These are phyloP conservation scores for Tylopilus plumbeoviolaceoides DNA, from an alignment of 768 basidiomycete species.

Conservation along the genomic window DNA sequence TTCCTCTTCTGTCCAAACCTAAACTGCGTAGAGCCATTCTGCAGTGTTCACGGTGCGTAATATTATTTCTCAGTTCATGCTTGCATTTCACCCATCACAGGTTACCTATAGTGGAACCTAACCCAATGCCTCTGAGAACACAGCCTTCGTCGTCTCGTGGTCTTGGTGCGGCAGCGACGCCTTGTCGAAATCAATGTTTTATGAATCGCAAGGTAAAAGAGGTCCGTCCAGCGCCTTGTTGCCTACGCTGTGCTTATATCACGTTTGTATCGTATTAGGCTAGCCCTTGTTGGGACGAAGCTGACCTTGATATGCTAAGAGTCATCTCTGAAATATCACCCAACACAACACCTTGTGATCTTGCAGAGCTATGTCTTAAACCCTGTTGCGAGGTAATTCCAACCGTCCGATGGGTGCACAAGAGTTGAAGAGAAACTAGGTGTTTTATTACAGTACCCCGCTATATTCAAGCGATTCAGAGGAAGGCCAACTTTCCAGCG, in stretches of 20 bases:
- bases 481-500: not conserved
- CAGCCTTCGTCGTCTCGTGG: not conserved
- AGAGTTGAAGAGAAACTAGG: conserved; percentile 16
- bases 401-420: not conserved
- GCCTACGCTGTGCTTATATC: not conserved
- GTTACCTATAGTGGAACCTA: conserved; percentile 19
- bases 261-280: conserved; percentile 6
- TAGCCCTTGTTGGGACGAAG: conserved; percentile 40
- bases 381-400: conserved; percentile 54
- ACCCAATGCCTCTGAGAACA: conserved; percentile 12
- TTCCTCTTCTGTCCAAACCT: conserved; percentile 49
- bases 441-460: conserved; percentile 19
- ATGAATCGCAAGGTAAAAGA: conserved; percentile 8
- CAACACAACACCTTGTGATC: conserved; percentile 48
- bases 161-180: conserved; percentile 6
- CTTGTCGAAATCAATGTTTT: conserved; percentile 30
- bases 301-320: conserved; percentile 38
- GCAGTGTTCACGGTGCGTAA: conserved; percentile 44
- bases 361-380: conserved; percentile 51
- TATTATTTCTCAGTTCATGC: not conserved
- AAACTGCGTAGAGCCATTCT: conserved; percentile 49
- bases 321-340: conserved; percentile 41
- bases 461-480: conserved; percentile 3
- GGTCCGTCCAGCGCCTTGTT: conserved; percentile 10
- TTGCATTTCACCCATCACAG: conserved; percentile 17